Conservation (phyloP, 2,329 filamentous ascomycete genomes). For the Stemphylium vesicarium region DNA sequence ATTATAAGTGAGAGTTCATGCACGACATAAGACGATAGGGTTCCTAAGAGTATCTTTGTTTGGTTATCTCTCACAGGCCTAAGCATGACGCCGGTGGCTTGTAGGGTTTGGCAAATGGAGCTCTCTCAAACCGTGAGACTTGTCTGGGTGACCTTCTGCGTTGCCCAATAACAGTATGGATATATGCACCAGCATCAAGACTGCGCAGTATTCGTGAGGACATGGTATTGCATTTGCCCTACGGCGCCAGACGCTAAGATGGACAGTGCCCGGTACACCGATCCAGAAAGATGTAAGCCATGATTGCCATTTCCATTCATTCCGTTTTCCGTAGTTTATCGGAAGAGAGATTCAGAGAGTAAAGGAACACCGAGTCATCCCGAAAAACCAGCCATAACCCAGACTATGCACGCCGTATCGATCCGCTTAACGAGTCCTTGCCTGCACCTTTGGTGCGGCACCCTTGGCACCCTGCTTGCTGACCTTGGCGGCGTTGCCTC, state of each 20-base stretch:
- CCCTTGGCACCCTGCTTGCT: slow-evolving; percentile 99
- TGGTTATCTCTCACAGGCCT: too few species aligned
- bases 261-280: slow-evolving; percentile 32
- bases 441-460: slow-evolving; percentile 80
- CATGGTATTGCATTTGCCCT: slow-evolving; percentile 47
- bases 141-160: too few species aligned
- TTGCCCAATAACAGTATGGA: too few species aligned
- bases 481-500: slow-evolving; percentile 80
- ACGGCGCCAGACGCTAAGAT: slow-evolving; percentile 40
- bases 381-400: slow-evolving; percentile 37
- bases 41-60: too few species aligned
- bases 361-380: slow-evolving; percentile 40
- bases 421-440: slow-evolving; percentile 78
- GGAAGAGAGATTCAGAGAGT: slow-evolving; percentile 31
- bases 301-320: slow-evolving; percentile 40
- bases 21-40: too few species aligned
- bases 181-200: background rate
- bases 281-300: slow-evolving; percentile 36
- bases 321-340: slow-evolving; percentile 33
- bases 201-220: slow-evolving; percentile 33
- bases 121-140: too few species aligned
- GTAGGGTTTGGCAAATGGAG: too few species aligned
- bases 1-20: too few species aligned
- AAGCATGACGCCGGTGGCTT: background rate
- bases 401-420: slow-evolving; percentile 29